Base-by-base conservation (phyloP, 352 stramenopile species). In the Phytophthora europaea region DNA sequence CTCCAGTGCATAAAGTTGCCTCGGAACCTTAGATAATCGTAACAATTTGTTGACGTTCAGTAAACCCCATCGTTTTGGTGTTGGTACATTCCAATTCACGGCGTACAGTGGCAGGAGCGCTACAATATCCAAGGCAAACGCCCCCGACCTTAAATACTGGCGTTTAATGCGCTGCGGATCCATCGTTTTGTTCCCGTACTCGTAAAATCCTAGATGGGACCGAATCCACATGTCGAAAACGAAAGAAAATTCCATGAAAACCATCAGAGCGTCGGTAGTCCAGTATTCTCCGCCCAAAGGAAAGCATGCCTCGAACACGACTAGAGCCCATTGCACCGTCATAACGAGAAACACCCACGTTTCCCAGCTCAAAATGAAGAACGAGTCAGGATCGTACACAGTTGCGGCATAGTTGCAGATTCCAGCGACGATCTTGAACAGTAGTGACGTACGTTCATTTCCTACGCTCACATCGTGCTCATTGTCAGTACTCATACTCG, bases 141-240 rank as follows among this genome's bases (percentile, higher is more conserved):
- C 65, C 0, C 57, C 20, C 2, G 85, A 91, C 0, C 62, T 61
- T 33, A 89, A 78, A 50, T 91, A 92, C 8, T 60, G 72, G 0
- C 20, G 50, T n/a, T 63, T 63, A 28, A 91, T 86, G 15, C 56
- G 51, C 15, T 67, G 47, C 0, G 63, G 31, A 22, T 77, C 61
- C 79, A 88, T 89, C 4, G 90, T 73, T 61, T 90, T 91, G 68
- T 90, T 90, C 8, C 85, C 85, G 52, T 87, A 90, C 48, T 87
- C 73, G 54, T 83, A 86, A 59, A 83, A 91, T 1, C 83, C 83
- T 4, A 89, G 65, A 9, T 72, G 81, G 0, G 68, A 84, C 0
- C 84, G 79, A 4, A 92, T 43, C 26, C 74, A 86, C 5, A 93
- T 83, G 51, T 90, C 83, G 3, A 87, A 8, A 1, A 84, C 47